Base-by-base conservation (phyloP, 345 rosid genomes). In the Melaleuca quinquenervia region DNA sequence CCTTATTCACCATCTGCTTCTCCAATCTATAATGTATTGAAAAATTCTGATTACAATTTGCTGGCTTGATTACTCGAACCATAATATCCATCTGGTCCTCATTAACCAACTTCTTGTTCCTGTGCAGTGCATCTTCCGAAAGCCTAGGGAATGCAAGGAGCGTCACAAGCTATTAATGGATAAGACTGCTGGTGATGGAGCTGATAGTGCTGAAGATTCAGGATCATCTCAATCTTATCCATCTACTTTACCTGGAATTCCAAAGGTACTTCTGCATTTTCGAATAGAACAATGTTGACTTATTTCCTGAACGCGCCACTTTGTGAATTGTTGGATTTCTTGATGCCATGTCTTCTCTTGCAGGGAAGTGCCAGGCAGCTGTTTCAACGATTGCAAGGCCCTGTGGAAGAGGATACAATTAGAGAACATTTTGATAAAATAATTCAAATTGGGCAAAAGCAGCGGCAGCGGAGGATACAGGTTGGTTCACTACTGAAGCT, bases 361-460 rank as follows among this genome's bases (percentile, higher is more conserved):
- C 94, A 98, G 99, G 99, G 99, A 88, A 96, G 98, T 90, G 99
- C 99, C 58, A 93, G 99, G 87, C 99, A 98, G 89, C 90, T 98
- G 92, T 98, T 98, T 92, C 99, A 98, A 88, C 95, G 93, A 83
- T 90, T 98, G 89, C 99, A 94, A 91, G 97, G 97, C 86, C 99
- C 99, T 24, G 95, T 95, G 95, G 98, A 95, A 85, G 99, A 96
- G 92, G 99, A 95, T 87, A 91, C 95, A 60, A 90, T 98, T 84
- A 98, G 95, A 91, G 96, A 96, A 88, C 99, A 98, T 94, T 98
- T 98, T 92, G 97, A 98, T 89, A 95, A 94, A 87, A 95, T 98
- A 82, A 94, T 96, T 87, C 85, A 82, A 84, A 94, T 98, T 88
- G 98, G 96, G 86, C 96, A 95, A 90, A 95, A 93, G 89, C 92